Percentiles rank a stretch among this genome's conserved stretches.
These are phyloP conservation scores for Pseudogymnoascus sp. DNA, from an alignment of 2,329 filamentous ascomycete genomes.

Conservation along the genomic window DNA sequence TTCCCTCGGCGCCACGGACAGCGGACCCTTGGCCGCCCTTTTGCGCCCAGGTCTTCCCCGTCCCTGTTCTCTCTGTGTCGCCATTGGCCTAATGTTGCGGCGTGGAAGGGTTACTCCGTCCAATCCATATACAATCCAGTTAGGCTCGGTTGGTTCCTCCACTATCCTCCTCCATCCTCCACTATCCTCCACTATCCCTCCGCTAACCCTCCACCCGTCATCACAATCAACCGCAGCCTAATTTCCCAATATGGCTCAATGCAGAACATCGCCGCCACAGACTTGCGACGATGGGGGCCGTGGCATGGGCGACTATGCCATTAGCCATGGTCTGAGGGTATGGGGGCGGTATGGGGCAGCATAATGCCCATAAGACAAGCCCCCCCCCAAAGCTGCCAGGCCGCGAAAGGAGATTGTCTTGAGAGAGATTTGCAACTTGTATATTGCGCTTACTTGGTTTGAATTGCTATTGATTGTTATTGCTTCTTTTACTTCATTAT, in stretches of 20 bases:
- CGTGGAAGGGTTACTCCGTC: too few species aligned
- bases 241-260: conserved; percentile 6
- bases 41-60: not conserved
- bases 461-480: not conserved
- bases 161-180: not conserved
- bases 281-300: not conserved
- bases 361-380: not conserved
- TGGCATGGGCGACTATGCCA: not conserved
- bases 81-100: not conserved
- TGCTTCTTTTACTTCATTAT: not conserved
- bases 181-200: not conserved
- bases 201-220: not conserved
- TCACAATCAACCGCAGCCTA: not conserved
- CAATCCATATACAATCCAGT: not conserved
- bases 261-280: conserved; percentile 4
- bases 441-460: not conserved
- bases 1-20: not conserved
- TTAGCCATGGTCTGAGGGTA: not conserved
- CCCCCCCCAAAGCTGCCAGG: not conserved
- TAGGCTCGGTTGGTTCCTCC: not conserved
- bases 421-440: conserved; percentile 3
- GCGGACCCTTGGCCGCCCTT: not conserved
- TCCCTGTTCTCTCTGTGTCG: not conserved
- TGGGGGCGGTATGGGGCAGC: not conserved
- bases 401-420: not conserved